Evolutionary conservation across 768 basidiomycete genomes (phyloP).

Genomic region (Tylopilus cervinicoccineus): DNA sequence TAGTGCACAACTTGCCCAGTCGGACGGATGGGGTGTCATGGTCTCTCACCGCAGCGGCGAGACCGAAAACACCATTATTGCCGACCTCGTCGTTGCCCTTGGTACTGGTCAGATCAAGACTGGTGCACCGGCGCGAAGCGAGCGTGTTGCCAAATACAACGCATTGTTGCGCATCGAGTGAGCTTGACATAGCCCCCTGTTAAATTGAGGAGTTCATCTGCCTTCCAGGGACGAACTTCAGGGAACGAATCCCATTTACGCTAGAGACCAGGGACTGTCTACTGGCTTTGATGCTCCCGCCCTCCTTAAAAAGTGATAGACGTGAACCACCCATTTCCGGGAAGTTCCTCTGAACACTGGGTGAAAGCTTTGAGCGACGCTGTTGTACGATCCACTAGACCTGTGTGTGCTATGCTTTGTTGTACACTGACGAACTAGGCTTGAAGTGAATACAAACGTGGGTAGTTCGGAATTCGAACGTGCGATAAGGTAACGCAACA

Average conservation of each 20-base stretch:
- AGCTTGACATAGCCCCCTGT: slow-evolving; percentile 26
- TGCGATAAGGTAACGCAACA: slow-evolving; percentile 21
- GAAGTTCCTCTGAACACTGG: slow-evolving; percentile 4
- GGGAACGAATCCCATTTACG: slow-evolving; percentile 62
- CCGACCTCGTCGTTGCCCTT: slow-evolving; percentile 92
- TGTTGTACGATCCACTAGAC: slow-evolving; percentile 30
- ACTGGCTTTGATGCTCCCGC: slow-evolving; percentile 71
- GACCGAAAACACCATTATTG: slow-evolving; percentile 96
- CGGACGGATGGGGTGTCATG: slow-evolving; percentile 99
- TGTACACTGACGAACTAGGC: slow-evolving; percentile 26
- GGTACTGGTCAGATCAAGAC: slow-evolving; percentile 97
- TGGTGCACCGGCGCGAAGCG: slow-evolving; percentile 91
- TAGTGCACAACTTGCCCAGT: slow-evolving; percentile 93
- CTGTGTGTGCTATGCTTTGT: slow-evolving; percentile 15
- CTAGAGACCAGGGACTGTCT: slow-evolving; percentile 77
- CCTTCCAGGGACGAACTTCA: slow-evolving; percentile 66
- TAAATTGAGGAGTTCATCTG: background rate
- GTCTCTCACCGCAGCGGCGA: slow-evolving; percentile 98
- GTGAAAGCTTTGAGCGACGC: slow-evolving; percentile 1
- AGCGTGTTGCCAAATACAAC: slow-evolving; percentile 97
- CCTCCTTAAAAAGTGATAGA: slow-evolving; percentile 57
- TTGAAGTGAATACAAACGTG: slow-evolving; percentile 14
- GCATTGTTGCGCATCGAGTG: slow-evolving; percentile 86
- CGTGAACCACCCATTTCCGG: slow-evolving; percentile 1
- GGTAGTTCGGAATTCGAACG: slow-evolving; percentile 5